These are phyloP conservation scores for Exutisphaerella laricina DNA, from an alignment of 2,329 filamentous ascomycete genomes.

Conservation along the genomic window DNA sequence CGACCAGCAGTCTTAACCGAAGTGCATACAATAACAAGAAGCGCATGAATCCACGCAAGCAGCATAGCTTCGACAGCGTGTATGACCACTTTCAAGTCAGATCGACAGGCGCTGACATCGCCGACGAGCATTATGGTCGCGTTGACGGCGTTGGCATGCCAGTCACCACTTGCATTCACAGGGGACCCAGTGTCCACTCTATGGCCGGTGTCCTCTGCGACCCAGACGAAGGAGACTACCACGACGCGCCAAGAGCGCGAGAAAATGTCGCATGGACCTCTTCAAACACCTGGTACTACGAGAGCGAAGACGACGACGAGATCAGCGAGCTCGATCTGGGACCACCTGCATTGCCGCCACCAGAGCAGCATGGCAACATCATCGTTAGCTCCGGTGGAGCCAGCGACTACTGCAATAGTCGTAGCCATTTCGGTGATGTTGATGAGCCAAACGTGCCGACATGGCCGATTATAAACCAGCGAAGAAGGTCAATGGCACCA, in stretches of 20 bases:
- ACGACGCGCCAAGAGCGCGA: no score
- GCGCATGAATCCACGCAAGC: not conserved
- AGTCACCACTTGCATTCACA: not conserved
- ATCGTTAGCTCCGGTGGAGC: no score
- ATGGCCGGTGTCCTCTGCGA: not conserved
- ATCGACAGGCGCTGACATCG: not conserved
- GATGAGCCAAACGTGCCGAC: not conserved
- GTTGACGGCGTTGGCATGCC: no score
- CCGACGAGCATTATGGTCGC: not conserved
- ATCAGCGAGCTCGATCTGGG: not conserved
- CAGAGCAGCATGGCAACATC: no score
- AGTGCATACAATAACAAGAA: not conserved
- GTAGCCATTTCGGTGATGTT: not conserved
- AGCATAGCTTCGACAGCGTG: not conserved
- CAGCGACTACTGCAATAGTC: no score
- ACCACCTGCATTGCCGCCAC: not conserved
- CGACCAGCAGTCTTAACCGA: not conserved
- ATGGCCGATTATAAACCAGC: not conserved
- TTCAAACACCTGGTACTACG: no score
- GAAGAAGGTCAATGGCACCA: not conserved
- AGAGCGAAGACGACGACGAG: not conserved
- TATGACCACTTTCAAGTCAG: no score
- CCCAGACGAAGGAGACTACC: not conserved
- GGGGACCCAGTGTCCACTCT: not conserved
- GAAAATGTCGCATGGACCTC: no score